A percentile compares a stretch with the other conserved stretches of the same genome.
These are phyloP conservation scores for Boechera stricta DNA, from an alignment of 345 rosid species.

Conservation along the genomic window DNA sequence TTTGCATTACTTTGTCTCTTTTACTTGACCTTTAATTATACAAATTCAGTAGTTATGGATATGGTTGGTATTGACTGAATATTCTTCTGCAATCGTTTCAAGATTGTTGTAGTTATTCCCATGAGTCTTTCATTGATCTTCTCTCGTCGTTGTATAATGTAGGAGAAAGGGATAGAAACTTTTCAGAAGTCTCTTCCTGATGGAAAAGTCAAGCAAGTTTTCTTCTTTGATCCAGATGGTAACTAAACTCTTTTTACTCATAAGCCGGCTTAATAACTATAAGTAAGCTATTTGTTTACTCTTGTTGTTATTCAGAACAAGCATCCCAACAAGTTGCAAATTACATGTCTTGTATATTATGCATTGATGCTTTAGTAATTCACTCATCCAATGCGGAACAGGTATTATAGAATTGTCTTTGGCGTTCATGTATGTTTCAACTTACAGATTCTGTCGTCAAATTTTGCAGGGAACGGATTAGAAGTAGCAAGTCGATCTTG, in stretches of 20 bases:
- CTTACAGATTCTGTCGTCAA: constrained; percentile 15
- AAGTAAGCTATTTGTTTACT: neutral
- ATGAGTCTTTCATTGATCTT: neutral
- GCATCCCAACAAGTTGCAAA: neutral
- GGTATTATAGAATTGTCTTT: neutral
- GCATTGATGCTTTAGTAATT: neutral
- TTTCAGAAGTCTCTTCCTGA: constrained; percentile 69
- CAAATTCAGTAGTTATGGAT: neutral
- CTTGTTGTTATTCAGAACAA: neutral
- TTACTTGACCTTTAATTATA: neutral
- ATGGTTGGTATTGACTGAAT: constrained; percentile 10
- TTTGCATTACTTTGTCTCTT: constrained; percentile 1
- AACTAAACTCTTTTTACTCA: constrained; percentile 27
- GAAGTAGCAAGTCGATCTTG: constrained; percentile 76
- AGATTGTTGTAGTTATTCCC: neutral
- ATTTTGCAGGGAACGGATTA: constrained; percentile 80
- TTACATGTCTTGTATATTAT: constrained; percentile 1
- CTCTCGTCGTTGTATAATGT: constrained; percentile 28
- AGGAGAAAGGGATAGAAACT: constrained; percentile 83
- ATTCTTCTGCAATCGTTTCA: neutral
- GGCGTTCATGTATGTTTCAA: neutral
- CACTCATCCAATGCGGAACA: neutral
- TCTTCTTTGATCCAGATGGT: constrained; percentile 99
- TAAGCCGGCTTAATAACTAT: neutral
- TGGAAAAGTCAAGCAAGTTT: constrained; percentile 76